phyloP scores from a whole-genome alignment of 2,329 filamentous ascomycete genomes.

The Monosporascus sp. region DNA sequence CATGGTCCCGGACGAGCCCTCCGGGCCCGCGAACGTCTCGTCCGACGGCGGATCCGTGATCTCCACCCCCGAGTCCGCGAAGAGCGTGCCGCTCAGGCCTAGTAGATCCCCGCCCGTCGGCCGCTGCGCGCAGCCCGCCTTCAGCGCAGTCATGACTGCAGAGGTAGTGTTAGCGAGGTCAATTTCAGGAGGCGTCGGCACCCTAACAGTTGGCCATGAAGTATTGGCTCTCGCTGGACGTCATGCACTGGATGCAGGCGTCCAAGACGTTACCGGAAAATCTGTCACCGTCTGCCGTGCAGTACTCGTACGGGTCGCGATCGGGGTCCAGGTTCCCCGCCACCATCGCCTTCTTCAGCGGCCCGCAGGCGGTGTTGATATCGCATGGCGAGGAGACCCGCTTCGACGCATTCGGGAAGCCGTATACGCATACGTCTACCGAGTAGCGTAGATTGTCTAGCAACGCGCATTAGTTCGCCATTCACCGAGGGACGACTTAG shows the following conservation, averaged over 20 bases:
- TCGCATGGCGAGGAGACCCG: conserved; percentile 38
- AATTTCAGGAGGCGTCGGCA: background rate
- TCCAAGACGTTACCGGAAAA: conserved; percentile 29
- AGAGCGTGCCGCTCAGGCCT: conserved; percentile 39
- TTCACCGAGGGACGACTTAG: background rate
- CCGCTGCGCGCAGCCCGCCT: conserved; percentile 42
- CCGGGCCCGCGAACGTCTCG: conserved; percentile 15
- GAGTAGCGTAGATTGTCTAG: conserved; percentile 47
- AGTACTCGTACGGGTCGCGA: conserved; percentile 34
- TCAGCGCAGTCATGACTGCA: conserved; percentile 42
- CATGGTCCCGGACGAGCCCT: conserved; percentile 28
- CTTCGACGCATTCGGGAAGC: conserved; percentile 25
- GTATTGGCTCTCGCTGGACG: conserved; percentile 32
- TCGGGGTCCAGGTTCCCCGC: conserved; percentile 23
- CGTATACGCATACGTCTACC: conserved; percentile 42
- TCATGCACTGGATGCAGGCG: conserved; percentile 39
- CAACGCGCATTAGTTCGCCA: conserved; percentile 12
- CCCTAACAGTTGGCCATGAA: conserved; percentile 48
- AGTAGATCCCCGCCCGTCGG: conserved; percentile 33
- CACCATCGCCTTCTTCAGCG: conserved; percentile 33
- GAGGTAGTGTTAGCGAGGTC: conserved; percentile 7
- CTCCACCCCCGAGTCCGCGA: conserved; percentile 31
- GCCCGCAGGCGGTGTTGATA: conserved; percentile 35
- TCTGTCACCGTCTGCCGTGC: conserved; percentile 30
- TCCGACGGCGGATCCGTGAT: conserved; percentile 31